Percentiles rank a stretch among this genome's conserved stretches.
Conservation (phyloP, 1,139 yeast species). For the Yamadazyma mexicana region DNA sequence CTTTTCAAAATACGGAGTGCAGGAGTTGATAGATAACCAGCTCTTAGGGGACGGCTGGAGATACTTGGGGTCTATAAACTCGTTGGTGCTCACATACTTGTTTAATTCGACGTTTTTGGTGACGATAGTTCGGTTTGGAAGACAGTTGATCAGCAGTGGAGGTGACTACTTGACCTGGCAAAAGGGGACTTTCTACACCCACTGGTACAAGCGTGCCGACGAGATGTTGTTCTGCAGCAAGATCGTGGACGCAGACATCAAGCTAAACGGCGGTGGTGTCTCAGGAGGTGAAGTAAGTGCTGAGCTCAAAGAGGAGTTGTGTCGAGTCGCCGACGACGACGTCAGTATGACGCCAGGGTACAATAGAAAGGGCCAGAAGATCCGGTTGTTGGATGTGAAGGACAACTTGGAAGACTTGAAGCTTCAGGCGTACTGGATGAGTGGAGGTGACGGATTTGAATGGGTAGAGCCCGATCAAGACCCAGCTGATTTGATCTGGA, state of each 20-base stretch:
- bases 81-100: slow-evolving; percentile 64
- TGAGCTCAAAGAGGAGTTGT: slow-evolving; percentile 39
- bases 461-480: slow-evolving; percentile 85
- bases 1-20: slow-evolving; percentile 41
- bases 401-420: slow-evolving; percentile 54
- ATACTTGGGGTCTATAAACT: slow-evolving; percentile 52
- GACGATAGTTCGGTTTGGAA: slow-evolving; percentile 58
- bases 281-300: slow-evolving; percentile 36
- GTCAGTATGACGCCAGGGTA: slow-evolving; percentile 34
- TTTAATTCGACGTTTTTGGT: slow-evolving; percentile 62
- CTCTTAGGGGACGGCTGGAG: slow-evolving; percentile 37
- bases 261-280: slow-evolving; percentile 44
- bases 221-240: slow-evolving; percentile 68
- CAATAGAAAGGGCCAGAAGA: slow-evolving; percentile 39
- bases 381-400: slow-evolving; percentile 39
- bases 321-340: slow-evolving; percentile 32
- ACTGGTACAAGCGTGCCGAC: slow-evolving; percentile 67
- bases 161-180: slow-evolving; percentile 64
- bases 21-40: slow-evolving; percentile 34
- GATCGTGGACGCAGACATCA: slow-evolving; percentile 65
- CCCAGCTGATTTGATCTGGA: slow-evolving; percentile 69
- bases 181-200: slow-evolving; percentile 63
- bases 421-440: slow-evolving; percentile 75
- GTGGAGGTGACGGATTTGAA: slow-evolving; percentile 72
- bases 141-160: slow-evolving; percentile 45